These are phyloP conservation scores for Myriosclerotinia duriaeana DNA, from an alignment of 2,329 filamentous ascomycete genomes.

Conservation along the genomic window DNA sequence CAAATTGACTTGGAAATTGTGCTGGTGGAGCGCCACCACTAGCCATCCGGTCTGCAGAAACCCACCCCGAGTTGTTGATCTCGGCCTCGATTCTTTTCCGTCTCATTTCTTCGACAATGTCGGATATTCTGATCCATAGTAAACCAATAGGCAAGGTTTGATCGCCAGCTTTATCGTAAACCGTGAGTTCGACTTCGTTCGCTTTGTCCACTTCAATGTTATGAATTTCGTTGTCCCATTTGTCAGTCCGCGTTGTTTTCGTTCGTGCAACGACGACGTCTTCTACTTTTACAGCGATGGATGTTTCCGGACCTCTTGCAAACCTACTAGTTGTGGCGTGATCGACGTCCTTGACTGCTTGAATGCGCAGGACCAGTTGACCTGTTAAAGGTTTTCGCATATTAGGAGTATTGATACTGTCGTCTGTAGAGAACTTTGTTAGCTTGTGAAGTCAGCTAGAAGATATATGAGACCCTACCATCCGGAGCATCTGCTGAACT, in stretches of 20 bases:
- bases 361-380: conserved; percentile 80
- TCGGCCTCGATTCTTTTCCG: conserved; percentile 96
- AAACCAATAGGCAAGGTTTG: conserved; percentile 90
- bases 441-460: conserved; percentile 6
- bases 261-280: conserved; percentile 89
- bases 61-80: conserved; percentile 92
- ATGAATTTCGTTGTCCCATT: conserved; percentile 89
- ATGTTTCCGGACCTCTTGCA: conserved; percentile 88
- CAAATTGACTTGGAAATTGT: conserved; percentile 56
- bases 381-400: conserved; percentile 94
- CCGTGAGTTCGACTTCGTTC: conserved; percentile 95
- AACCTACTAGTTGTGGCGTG: conserved; percentile 83
- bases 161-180: conserved; percentile 93
- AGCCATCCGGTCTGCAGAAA: conserved; percentile 93
- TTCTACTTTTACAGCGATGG: conserved; percentile 94
- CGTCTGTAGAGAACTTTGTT: conserved; percentile 59
- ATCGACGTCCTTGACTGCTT: conserved; percentile 90
- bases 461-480: conserved; percentile 54
- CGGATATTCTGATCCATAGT: conserved; percentile 94
- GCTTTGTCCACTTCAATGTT: conserved; percentile 96
- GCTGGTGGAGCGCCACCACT: conserved; percentile 52
- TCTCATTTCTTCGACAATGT: conserved; percentile 96
- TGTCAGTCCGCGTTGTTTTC: conserved; percentile 78
- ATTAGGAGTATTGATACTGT: conserved; percentile 93
- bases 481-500: conserved; percentile 70